Evolutionary conservation across 805 yeast species (phyloP).

Genomic region (Lipomyces sp.): DNA sequence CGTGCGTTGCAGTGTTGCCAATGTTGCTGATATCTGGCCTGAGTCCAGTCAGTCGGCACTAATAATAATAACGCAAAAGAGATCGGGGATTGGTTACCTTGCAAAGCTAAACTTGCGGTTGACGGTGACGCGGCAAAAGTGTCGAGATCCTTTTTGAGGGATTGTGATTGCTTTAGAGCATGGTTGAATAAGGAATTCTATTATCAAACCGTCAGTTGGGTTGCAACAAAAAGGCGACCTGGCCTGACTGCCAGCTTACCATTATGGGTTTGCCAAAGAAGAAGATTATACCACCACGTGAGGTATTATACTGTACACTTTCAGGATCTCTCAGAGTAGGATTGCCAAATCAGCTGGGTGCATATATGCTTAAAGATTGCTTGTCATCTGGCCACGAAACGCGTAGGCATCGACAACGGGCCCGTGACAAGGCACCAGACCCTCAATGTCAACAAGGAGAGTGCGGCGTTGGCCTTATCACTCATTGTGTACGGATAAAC

Average conservation of each 20-base stretch:
- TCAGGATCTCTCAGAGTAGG: no score
- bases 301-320: no score
- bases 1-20: slow-evolving; percentile 75
- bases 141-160: slow-evolving; percentile 69
- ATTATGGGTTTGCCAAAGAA: neutral
- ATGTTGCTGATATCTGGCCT: slow-evolving; percentile 76
- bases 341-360: no score
- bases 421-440: no score
- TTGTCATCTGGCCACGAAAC: no score
- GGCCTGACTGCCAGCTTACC: neutral
- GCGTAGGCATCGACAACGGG: no score
- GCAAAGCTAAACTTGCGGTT: slow-evolving; percentile 74
- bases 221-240: neutral
- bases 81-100: slow-evolving; percentile 50
- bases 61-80: neutral
- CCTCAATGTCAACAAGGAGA: no score
- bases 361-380: no score
- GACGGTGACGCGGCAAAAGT: slow-evolving; percentile 62
- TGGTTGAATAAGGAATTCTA: slow-evolving; percentile 87
- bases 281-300: no score
- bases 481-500: no score
- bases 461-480: no score
- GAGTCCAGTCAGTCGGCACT: slow-evolving; percentile 14
- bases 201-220: neutral
- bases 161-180: slow-evolving; percentile 82